phyloP scores from a whole-genome alignment of 176 grass and related monocot genomes.

The Oryza punctata region DNA sequence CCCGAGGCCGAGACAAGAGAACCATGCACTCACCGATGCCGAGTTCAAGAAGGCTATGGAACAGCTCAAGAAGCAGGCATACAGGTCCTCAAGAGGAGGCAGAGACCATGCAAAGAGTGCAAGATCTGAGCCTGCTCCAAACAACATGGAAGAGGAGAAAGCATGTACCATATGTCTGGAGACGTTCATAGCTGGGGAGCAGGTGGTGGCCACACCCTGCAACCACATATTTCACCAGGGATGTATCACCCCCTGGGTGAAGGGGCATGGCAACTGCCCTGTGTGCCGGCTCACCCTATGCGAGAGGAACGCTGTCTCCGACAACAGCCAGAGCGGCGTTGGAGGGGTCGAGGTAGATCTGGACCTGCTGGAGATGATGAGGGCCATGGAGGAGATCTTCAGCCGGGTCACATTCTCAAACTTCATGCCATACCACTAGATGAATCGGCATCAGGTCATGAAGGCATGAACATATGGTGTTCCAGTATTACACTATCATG shows the following conservation, averaged over 20 bases:
- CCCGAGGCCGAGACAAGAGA: neutral
- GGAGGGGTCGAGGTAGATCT: neutral
- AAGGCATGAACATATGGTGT: neutral
- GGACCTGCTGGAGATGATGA: constrained; percentile 52
- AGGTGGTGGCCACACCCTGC: constrained; percentile 61
- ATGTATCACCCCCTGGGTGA: constrained; percentile 71
- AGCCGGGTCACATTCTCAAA: constrained; percentile 41
- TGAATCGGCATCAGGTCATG: neutral
- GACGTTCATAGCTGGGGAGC: constrained; percentile 30
- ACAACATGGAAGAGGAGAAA: constrained; percentile 30
- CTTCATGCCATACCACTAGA: constrained; percentile 43
- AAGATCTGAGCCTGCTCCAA: neutral
- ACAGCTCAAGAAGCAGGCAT: constrained; percentile 33
- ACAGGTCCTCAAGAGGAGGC: neutral
- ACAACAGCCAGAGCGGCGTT: neutral
- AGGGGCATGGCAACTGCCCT: constrained; percentile 58
- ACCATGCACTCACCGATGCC: neutral
- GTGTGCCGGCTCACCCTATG: constrained; percentile 47
- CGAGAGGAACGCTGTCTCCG: neutral
- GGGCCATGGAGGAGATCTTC: constrained; percentile 76
- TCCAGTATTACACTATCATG: neutral
- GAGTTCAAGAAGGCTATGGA: constrained; percentile 28
- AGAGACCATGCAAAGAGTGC: neutral
- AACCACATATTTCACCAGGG: constrained; percentile 69
- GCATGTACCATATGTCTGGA: constrained; percentile 38